Base-by-base conservation (phyloP, 2,329 filamentous ascomycete genomes). In the Colletotrichum sansevieriae region DNA sequence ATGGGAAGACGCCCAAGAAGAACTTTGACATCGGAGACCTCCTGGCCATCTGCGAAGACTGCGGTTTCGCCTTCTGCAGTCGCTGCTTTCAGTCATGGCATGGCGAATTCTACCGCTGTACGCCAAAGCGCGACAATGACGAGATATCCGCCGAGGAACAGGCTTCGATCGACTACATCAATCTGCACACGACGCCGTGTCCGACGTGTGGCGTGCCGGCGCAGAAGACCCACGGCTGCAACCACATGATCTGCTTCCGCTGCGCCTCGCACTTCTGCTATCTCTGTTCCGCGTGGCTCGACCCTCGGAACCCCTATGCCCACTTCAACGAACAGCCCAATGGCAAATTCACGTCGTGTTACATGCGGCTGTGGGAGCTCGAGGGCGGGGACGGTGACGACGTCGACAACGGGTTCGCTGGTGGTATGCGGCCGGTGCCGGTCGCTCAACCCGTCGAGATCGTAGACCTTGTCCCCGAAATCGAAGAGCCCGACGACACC, bases 251-350 rank as follows among this genome's bases (percentile, higher is more conserved):
- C 57, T 98, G 95, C 80, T 93, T 91, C 78, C 90, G 93, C 71
- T 99, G 96, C 83, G 86, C 91, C 59, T 92, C 93, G 2, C 95
- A 98, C 78, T 98, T 98, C 78, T 99, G 96, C 82, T 98, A 98
- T 74, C 86, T 98, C 1, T 98, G 96, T 76, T 91, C 92, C 0
- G 87, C 90, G n/a, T 98, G 93, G 92, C 85, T 99, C 47, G 87
- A 91, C 64, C 88, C 92, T 0, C 84, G 82, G 18, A 96, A 97
- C 73, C 95, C 95, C 1, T 98, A 98, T 76, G 82, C 86, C 63
- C 96, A 99, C 78, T 99, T 95, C 82, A 97, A 97, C 76, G 85
- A 88, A 33, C 80, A 82, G 59, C 83, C 87, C 15, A 76, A 76
- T 47, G 85, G 84, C 1, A 79, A 79, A 49, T 74, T 81, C 37